phyloP scores from a whole-genome alignment of 495 filamentous ascomycete species.

The Lasiosphaeria ovina region DNA sequence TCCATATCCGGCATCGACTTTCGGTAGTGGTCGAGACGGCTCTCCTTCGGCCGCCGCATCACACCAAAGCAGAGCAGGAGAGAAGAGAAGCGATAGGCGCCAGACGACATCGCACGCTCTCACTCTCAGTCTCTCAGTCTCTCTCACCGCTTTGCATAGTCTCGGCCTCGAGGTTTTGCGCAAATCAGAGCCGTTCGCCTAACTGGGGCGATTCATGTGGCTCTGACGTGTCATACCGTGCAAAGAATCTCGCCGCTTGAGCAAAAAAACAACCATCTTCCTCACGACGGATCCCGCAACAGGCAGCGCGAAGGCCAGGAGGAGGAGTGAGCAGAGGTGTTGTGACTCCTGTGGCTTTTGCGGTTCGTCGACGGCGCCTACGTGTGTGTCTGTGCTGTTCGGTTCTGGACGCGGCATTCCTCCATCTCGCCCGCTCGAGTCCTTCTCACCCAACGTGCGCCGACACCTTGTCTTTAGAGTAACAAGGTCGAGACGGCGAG shows the following conservation, averaged over 20 bases:
- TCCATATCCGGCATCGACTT: no score
- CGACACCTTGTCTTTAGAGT: no score
- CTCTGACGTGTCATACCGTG: slow-evolving; percentile 36
- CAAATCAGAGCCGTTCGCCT: slow-evolving; percentile 23
- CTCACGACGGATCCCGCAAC: slow-evolving; percentile 6
- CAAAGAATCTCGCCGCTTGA: slow-evolving; percentile 5
- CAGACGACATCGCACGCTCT: neutral
- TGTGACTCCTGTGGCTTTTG: neutral
- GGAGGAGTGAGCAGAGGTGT: neutral
- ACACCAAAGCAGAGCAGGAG: neutral
- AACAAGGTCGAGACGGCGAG: no score
- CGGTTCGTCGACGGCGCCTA: neutral
- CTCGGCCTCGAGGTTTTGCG: slow-evolving; percentile 17
- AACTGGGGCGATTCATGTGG: slow-evolving; percentile 20
- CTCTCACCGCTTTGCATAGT: neutral
- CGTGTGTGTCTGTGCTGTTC: no score
- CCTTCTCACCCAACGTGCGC: no score
- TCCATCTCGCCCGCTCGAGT: no score
- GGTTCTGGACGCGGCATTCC: no score
- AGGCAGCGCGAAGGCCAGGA: neutral
- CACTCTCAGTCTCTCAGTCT: neutral
- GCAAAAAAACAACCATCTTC: neutral
- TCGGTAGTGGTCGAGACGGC: no score
- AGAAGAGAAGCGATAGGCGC: neutral
- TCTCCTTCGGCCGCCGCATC: neutral